Evolutionary conservation across 1,139 yeast species (phyloP).

Genomic region (Insectozyma bohioensis): DNA sequence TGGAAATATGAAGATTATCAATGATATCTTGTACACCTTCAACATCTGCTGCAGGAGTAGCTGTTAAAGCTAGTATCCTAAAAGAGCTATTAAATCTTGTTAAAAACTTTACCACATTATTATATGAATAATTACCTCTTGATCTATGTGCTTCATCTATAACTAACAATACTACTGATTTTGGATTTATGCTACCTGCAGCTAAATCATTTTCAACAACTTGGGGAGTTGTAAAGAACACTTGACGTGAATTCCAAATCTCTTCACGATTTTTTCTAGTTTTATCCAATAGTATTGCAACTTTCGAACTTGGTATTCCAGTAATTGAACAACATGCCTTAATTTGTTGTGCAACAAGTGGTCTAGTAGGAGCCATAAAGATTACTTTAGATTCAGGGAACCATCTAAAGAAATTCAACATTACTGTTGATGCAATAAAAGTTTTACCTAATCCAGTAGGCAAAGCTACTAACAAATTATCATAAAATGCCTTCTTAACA

Average conservation of each 20-base stretch:
- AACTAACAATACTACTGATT: slow-evolving; percentile 69
- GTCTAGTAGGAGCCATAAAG: slow-evolving; percentile 96
- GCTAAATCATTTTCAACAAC: slow-evolving; percentile 89
- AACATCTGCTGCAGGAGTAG: slow-evolving; percentile 89
- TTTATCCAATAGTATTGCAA: slow-evolving; percentile 81
- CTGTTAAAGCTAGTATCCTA: slow-evolving; percentile 83
- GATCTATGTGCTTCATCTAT: slow-evolving; percentile 97
- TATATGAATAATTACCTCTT: slow-evolving; percentile 85
- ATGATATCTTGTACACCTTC: slow-evolving; percentile 89
- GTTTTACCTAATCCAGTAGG: slow-evolving; percentile 99
- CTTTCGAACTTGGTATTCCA: slow-evolving; percentile 73
- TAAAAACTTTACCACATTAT: slow-evolving; percentile 71
- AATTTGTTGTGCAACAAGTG: slow-evolving; percentile 96
- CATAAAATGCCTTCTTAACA: slow-evolving; percentile 66
- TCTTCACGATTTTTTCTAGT: slow-evolving; percentile 61
- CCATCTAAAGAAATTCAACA: slow-evolving; percentile 90
- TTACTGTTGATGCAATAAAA: slow-evolving; percentile 90
- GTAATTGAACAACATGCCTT: slow-evolving; percentile 89
- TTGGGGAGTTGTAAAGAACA: slow-evolving; percentile 95
- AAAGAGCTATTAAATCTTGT: slow-evolving; percentile 63
- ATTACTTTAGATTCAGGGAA: slow-evolving; percentile 72
- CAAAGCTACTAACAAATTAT: slow-evolving; percentile 80
- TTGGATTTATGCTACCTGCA: slow-evolving; percentile 74
- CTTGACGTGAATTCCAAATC: slow-evolving; percentile 74
- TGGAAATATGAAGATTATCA: slow-evolving; percentile 67